phyloP scores from a whole-genome alignment of 108 stramenopile species.

The Nitzschia palea region DNA sequence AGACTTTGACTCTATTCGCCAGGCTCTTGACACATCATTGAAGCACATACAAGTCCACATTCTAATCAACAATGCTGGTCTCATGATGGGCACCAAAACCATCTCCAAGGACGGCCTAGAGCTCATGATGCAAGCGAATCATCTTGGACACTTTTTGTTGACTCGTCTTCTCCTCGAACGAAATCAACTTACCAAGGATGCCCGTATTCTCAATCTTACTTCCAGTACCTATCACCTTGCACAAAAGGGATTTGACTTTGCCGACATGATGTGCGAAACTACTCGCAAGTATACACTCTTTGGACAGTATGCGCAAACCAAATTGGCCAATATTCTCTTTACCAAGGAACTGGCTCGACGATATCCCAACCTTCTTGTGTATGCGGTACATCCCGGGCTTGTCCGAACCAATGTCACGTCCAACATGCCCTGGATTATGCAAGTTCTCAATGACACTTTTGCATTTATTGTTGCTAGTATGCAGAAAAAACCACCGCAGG shows the following conservation, averaged over 20 bases:
- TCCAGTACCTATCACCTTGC: slow-evolving; percentile 42
- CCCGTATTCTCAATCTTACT: slow-evolving; percentile 36
- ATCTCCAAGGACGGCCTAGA: slow-evolving; percentile 66
- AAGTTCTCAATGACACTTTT: slow-evolving; percentile 57
- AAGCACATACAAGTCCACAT: slow-evolving; percentile 48
- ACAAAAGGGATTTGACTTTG: slow-evolving; percentile 58
- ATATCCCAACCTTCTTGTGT: slow-evolving; percentile 37
- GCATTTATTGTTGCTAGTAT: slow-evolving; percentile 45
- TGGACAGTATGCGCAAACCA: slow-evolving; percentile 82
- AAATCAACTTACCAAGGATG: slow-evolving; percentile 16
- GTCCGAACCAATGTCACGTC: slow-evolving; percentile 87
- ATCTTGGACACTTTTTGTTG: slow-evolving; percentile 84
- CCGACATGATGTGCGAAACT: slow-evolving; percentile 66
- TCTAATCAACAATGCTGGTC: slow-evolving; percentile 86
- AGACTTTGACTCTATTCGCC: slow-evolving; percentile 48
- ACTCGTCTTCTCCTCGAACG: slow-evolving; percentile 55
- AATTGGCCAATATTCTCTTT: slow-evolving; percentile 88
- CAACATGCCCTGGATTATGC: slow-evolving; percentile 83
- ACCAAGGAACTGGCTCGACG: slow-evolving; percentile 58
- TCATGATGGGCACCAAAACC: slow-evolving; percentile 68
- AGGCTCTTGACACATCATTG: slow-evolving; percentile 23
- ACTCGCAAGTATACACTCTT: slow-evolving; percentile 71
- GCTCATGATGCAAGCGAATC: slow-evolving; percentile 85
- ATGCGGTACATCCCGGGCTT: slow-evolving; percentile 85
- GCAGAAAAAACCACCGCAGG: slow-evolving; percentile 75